Conservation (phyloP, 1,139 yeast genomes). For the Suhomyces bribrorum region DNA sequence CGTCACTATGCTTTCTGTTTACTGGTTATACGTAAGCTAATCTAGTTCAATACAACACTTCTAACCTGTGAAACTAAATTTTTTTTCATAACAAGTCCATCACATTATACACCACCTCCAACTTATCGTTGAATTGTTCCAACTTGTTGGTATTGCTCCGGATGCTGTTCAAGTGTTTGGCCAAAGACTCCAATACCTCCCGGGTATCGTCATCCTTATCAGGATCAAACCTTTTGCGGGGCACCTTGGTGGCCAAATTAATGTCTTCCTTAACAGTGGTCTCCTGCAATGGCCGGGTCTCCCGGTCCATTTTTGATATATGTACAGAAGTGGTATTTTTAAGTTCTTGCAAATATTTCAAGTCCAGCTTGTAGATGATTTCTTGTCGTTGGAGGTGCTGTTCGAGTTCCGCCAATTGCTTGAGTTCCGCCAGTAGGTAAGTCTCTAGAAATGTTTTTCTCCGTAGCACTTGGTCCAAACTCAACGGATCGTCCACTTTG, state of each 20-base stretch:
- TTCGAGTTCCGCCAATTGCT: constrained; percentile 40
- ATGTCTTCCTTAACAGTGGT: constrained; percentile 2
- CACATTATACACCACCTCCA: constrained; percentile 29
- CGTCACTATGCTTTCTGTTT: constrained; percentile 27
- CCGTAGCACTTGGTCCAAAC: constrained; percentile 32
- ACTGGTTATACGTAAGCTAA: constrained; percentile 32
- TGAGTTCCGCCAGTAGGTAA: constrained; percentile 43
- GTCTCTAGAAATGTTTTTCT: constrained; percentile 39
- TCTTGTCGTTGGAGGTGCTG: constrained; percentile 27
- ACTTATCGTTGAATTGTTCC: constrained; percentile 26
- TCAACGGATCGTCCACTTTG: constrained; percentile 30
- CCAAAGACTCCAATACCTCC: constrained; percentile 21
- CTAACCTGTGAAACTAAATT: too few relatives aligned
- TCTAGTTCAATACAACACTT: too few relatives aligned
- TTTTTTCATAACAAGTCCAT: constrained; percentile 22
- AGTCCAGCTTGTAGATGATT: constrained; percentile 32
- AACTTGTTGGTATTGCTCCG: constrained; percentile 21
- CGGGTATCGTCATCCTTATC: constrained; percentile 27
- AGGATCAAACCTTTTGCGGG: constrained; percentile 24
- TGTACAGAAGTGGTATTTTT: constrained; percentile 15
- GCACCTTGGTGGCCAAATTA: neutral
- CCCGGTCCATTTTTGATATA: constrained; percentile 11
- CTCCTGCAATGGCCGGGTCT: constrained; percentile 4
- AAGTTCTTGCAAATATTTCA: constrained; percentile 31
- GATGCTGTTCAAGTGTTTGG: constrained; percentile 23